phyloP scores from a whole-genome alignment of 2,329 filamentous ascomycete species.

The Sarocladiaceae sp. region DNA sequence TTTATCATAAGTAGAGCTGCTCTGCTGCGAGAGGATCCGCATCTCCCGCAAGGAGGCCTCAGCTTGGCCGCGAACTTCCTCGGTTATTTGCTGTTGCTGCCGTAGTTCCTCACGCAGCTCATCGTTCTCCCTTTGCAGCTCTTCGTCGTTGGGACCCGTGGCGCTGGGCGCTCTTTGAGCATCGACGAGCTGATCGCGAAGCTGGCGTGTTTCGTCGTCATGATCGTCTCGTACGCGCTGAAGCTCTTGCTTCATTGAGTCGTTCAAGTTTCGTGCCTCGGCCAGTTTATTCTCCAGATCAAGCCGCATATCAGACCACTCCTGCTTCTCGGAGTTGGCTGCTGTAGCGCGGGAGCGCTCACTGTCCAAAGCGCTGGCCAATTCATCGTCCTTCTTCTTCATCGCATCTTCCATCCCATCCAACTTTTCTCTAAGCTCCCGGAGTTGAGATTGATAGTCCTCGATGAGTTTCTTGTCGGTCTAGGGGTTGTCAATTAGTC shows the following conservation, averaged over 20 bases:
- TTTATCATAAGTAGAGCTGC: slow-evolving; percentile 69
- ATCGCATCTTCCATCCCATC: slow-evolving; percentile 63
- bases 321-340: slow-evolving; percentile 58
- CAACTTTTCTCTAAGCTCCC: slow-evolving; percentile 67
- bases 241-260: slow-evolving; percentile 72
- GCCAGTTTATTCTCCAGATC: slow-evolving; percentile 67
- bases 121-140: slow-evolving; percentile 63
- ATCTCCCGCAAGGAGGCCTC: slow-evolving; percentile 82
- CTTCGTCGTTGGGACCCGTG: slow-evolving; percentile 36
- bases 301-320: slow-evolving; percentile 60
- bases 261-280: slow-evolving; percentile 70
- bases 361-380: slow-evolving; percentile 52
- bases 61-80: slow-evolving; percentile 80
- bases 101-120: slow-evolving; percentile 57
- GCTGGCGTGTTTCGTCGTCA: slow-evolving; percentile 51
- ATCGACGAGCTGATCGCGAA: slow-evolving; percentile 59
- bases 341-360: slow-evolving; percentile 49
- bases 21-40: slow-evolving; percentile 76
- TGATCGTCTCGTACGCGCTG: slow-evolving; percentile 67
- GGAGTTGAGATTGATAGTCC: slow-evolving; percentile 74
- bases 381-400: slow-evolving; percentile 65
- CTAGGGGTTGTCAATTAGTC: slow-evolving; percentile 25
- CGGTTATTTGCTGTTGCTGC: slow-evolving; percentile 75
- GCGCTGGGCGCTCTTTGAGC: slow-evolving; percentile 24
- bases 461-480: slow-evolving; percentile 66